A percentile compares a stretch with the other conserved stretches of the same genome.
These are phyloP conservation scores for Kuraishia floccosa DNA, from an alignment of 805 yeast genomes.

Conservation along the genomic window DNA sequence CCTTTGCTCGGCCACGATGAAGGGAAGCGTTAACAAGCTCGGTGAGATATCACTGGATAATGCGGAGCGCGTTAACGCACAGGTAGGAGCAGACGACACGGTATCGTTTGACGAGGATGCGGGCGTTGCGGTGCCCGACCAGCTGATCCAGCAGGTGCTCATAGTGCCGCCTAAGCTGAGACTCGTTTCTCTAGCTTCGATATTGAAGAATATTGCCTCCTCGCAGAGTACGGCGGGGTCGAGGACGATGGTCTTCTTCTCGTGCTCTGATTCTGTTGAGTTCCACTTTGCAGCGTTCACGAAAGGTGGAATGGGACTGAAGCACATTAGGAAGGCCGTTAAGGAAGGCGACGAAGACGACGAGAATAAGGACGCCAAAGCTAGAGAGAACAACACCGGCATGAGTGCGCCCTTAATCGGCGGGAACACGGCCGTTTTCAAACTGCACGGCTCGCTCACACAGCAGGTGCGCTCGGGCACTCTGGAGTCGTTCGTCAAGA, in stretches of 20 bases:
- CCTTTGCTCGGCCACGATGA: conserved; percentile 91
- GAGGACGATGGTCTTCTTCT: conserved; percentile 74
- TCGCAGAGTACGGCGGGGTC: conserved; percentile 17
- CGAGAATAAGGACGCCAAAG: conserved; percentile 8
- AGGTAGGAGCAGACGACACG: conserved; percentile 14
- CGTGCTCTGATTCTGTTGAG: conserved; percentile 95
- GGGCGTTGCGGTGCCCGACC: conserved; percentile 67
- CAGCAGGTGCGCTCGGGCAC: conserved; percentile 81
- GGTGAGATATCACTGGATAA: conserved; percentile 68
- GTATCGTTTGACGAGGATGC: conserved; percentile 15
- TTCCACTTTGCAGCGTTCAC: conserved; percentile 76
- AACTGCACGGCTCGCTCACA: conserved; percentile 83
- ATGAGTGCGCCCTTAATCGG: conserved; percentile 43
- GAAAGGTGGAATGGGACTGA: conserved; percentile 33
- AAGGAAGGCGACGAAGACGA: conserved; percentile 10
- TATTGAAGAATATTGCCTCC: conserved; percentile 38
- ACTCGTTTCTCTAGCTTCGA: conserved; percentile 67
- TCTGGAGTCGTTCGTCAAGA: conserved; percentile 44
- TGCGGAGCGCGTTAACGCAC: conserved; percentile 56
- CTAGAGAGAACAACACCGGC: conserved; percentile 12
- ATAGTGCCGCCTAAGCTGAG: conserved; percentile 90
- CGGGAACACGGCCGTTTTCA: conserved; percentile 34
- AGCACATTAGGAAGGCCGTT: conserved; percentile 15
- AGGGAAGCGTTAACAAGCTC: conserved; percentile 64
- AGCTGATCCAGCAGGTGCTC: conserved; percentile 67